phyloP scores from a whole-genome alignment of 768 basidiomycete species.

The Coprinopsis sp. region DNA sequence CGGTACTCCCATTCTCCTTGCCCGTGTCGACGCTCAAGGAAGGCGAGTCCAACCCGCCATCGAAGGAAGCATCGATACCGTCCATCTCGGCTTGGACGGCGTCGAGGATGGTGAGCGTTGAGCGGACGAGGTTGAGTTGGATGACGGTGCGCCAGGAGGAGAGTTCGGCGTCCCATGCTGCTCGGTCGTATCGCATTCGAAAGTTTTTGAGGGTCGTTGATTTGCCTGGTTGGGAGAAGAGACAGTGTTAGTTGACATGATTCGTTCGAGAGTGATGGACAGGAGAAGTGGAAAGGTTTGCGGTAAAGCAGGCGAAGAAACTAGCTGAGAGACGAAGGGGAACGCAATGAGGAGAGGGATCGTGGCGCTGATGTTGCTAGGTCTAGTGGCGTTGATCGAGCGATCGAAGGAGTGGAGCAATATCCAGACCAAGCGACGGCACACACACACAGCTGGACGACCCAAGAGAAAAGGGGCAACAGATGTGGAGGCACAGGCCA shows the following conservation, averaged over 20 bases:
- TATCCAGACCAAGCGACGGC: too few relatives aligned
- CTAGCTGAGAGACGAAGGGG: too few relatives aligned
- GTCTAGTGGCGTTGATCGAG: too few relatives aligned
- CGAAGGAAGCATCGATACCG: conserved; percentile 7
- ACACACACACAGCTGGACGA: too few relatives aligned
- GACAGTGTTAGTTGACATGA: conserved; percentile 6
- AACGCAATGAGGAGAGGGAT: too few relatives aligned
- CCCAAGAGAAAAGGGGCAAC: too few relatives aligned
- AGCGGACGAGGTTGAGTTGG: conserved; percentile 74
- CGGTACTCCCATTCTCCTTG: neutral
- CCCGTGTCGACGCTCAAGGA: neutral
- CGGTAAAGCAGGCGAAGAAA: too few relatives aligned
- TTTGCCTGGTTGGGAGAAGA: conserved; percentile 49
- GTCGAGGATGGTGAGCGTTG: conserved; percentile 61
- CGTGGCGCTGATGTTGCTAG: too few relatives aligned
- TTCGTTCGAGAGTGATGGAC: conserved; percentile 3
- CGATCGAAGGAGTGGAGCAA: too few relatives aligned
- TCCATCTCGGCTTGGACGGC: conserved; percentile 50
- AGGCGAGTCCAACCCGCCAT: neutral
- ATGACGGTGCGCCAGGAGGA: conserved; percentile 75
- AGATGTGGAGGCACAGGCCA: too few relatives aligned
- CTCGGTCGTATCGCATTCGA: conserved; percentile 59
- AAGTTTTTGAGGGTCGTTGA: conserved; percentile 72
- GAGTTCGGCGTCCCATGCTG: conserved; percentile 64
- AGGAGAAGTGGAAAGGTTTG: too few relatives aligned